These are phyloP conservation scores for Fraxinus angustifolia DNA, from an alignment of 305 asterid species.

Conservation along the genomic window DNA sequence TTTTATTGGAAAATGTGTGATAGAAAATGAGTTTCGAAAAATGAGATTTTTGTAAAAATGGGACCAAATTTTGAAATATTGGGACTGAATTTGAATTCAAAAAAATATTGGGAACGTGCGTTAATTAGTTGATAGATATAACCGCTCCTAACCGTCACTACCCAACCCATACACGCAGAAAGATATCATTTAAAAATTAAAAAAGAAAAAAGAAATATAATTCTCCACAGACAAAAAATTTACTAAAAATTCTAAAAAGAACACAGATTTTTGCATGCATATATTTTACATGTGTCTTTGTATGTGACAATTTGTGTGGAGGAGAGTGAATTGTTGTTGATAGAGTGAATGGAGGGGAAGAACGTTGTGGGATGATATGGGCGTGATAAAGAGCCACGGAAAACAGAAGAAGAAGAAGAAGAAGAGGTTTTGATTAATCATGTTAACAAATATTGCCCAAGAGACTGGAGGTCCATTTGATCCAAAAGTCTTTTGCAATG, in stretches of 20 bases:
- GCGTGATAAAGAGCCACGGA: slow-evolving; percentile 94
- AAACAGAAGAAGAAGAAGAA: slow-evolving; percentile 57
- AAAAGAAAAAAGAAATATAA: not conserved
- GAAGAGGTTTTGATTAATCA: slow-evolving; percentile 52
- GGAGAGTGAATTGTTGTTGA: not conserved
- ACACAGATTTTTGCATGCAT: not conserved
- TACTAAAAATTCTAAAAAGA: not conserved
- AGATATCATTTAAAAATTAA: not conserved
- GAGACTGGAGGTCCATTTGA: slow-evolving; percentile 99
- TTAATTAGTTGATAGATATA: not conserved
- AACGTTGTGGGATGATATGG: slow-evolving; percentile 35
- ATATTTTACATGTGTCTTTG: not conserved
- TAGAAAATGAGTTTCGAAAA: too few relatives aligned
- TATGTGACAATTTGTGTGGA: not conserved
- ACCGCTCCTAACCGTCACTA: slow-evolving; percentile 61
- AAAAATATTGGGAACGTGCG: too few relatives aligned
- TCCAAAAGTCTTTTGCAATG: slow-evolving; percentile 82
- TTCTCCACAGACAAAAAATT: not conserved
- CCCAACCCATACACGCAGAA: slow-evolving; percentile 3
- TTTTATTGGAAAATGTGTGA: too few relatives aligned
- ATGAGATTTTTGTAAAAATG: too few relatives aligned
- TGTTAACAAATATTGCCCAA: slow-evolving; percentile 65
- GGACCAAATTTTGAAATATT: too few relatives aligned
- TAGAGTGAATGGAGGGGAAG: slow-evolving; percentile 28
- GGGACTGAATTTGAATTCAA: too few relatives aligned